These are phyloP conservation scores for Ramicandelaber brevisporus DNA, from an alignment of 192 early-diverging fungal genomes.

Conservation along the genomic window DNA sequence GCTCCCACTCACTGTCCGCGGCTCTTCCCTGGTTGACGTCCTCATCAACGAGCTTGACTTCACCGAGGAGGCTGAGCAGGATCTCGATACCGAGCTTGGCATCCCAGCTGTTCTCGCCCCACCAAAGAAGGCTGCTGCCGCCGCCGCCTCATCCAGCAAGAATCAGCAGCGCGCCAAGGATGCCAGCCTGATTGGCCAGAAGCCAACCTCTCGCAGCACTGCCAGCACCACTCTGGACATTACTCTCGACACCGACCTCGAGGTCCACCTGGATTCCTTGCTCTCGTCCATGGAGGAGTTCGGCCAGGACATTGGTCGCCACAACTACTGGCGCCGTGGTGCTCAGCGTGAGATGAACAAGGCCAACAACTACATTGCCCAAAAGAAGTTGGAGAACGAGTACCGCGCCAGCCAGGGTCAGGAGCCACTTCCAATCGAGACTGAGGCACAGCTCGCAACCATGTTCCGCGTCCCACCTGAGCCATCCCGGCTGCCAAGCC, in stretches of 20 bases:
- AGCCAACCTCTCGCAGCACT: slow-evolving; percentile 22
- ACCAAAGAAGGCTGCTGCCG: slow-evolving; percentile 1
- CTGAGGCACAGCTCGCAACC: slow-evolving; percentile 25
- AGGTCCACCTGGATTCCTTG: slow-evolving; percentile 63
- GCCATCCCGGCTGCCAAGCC: slow-evolving; percentile 70
- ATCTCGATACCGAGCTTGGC: slow-evolving; percentile 44
- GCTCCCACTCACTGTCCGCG: slow-evolving; percentile 66
- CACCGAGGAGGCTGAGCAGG: slow-evolving; percentile 13
- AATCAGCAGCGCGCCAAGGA: slow-evolving; percentile 26
- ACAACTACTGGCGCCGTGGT: slow-evolving; percentile 85
- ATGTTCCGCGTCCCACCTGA: slow-evolving; percentile 49
- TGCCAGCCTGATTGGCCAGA: slow-evolving; percentile 14
- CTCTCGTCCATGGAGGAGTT: slow-evolving; percentile 71
- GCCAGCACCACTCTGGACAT: slow-evolving; percentile 47
- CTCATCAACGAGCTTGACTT: slow-evolving; percentile 45
- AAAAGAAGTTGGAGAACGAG: slow-evolving; percentile 51
- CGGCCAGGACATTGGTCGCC: slow-evolving; percentile 71
- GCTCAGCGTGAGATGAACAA: slow-evolving; percentile 67
- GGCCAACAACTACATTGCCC: slow-evolving; percentile 25
- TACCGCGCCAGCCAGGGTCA: slow-evolving; percentile 34
- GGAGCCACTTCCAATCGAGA: slow-evolving; percentile 45
- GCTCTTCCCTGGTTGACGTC: slow-evolving; percentile 52
- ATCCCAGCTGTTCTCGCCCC: slow-evolving; percentile 2
- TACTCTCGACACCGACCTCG: slow-evolving; percentile 56
- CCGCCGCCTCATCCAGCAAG: too few relatives aligned